Evolutionary conservation across 225 moss, liverwort and hornwort genomes (phyloP).

Genomic region (Straminergon stramineum): DNA sequence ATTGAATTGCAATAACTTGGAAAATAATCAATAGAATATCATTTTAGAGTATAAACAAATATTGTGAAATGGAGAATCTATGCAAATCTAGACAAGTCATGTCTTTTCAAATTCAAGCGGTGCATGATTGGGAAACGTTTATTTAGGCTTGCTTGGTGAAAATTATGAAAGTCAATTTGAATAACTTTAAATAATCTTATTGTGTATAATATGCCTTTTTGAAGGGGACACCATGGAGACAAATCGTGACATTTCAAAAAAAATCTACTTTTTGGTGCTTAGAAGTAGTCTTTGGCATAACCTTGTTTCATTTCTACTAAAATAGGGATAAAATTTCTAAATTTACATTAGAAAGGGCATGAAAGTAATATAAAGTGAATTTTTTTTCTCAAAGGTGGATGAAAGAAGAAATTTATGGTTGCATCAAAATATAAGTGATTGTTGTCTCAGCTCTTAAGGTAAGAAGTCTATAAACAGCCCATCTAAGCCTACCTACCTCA

Average conservation of each 20-base stretch:
- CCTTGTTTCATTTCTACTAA: background rate
- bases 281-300: background rate
- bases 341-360: background rate
- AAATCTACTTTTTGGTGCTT: accelerated
- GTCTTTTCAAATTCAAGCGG: background rate
- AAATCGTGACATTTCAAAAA: background rate
- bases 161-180: too few relatives aligned
- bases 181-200: background rate
- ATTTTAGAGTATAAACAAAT: accelerated
- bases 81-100: accelerated
- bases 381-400: background rate
- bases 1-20: background rate
- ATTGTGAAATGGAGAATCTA: background rate
- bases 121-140: accelerated
- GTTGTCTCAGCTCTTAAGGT: too few relatives aligned
- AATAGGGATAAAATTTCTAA: background rate
- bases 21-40: too few relatives aligned
- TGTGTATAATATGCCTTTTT: background rate
- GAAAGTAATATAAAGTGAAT: background rate
- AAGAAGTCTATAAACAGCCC: too few relatives aligned
- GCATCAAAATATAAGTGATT: background rate
- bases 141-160: accelerated
- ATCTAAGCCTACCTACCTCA: too few relatives aligned
- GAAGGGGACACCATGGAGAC: accelerated
- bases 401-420: background rate